phyloP scores from a whole-genome alignment of 352 stramenopile species.

The Phytophthora aleatoria region DNA sequence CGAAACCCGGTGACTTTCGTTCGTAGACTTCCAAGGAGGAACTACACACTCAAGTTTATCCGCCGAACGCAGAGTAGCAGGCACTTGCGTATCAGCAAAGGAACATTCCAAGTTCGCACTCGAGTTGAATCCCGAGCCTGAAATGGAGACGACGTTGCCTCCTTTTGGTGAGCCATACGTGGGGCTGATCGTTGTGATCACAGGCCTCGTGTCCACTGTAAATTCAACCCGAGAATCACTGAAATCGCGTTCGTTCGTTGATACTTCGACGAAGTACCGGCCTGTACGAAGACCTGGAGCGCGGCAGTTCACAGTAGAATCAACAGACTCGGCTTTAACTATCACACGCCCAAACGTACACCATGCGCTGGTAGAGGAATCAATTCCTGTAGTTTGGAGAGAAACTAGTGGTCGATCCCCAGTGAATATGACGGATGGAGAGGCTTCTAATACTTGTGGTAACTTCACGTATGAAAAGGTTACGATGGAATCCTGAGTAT shows the following conservation, averaged over 20 bases:
- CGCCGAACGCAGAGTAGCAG: slow-evolving; percentile 12
- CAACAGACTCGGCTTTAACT: slow-evolving; percentile 20
- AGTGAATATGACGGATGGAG: slow-evolving; percentile 20
- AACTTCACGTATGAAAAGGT: slow-evolving; percentile 45
- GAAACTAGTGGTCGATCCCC: slow-evolving; percentile 29
- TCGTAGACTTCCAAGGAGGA: slow-evolving; percentile 12
- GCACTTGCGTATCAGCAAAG: slow-evolving; percentile 30
- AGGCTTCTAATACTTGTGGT: slow-evolving; percentile 28
- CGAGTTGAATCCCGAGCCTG: slow-evolving; percentile 3
- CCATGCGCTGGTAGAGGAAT: slow-evolving; percentile 21
- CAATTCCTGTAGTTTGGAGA: slow-evolving; percentile 25
- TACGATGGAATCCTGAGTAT: slow-evolving; percentile 16
- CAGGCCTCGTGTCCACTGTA: slow-evolving; percentile 8
- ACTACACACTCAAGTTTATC: slow-evolving; percentile 37
- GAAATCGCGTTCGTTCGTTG: slow-evolving; percentile 52
- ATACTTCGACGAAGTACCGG: slow-evolving; percentile 40
- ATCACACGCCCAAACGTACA: slow-evolving; percentile 45
- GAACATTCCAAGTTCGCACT: slow-evolving; percentile 31
- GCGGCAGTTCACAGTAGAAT: slow-evolving; percentile 20
- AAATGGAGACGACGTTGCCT: slow-evolving; percentile 1
- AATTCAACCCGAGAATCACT: slow-evolving; percentile 36
- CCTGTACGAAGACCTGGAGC: slow-evolving; percentile 20
- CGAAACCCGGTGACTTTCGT: slow-evolving; percentile 5
- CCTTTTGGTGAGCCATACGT: slow-evolving; percentile 1
- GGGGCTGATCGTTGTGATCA: neutral